Percentiles rank a stretch among this genome's conserved stretches.
Evolutionary conservation across 2,329 filamentous ascomycete species (phyloP).

Genomic region (Nemania sp.): DNA sequence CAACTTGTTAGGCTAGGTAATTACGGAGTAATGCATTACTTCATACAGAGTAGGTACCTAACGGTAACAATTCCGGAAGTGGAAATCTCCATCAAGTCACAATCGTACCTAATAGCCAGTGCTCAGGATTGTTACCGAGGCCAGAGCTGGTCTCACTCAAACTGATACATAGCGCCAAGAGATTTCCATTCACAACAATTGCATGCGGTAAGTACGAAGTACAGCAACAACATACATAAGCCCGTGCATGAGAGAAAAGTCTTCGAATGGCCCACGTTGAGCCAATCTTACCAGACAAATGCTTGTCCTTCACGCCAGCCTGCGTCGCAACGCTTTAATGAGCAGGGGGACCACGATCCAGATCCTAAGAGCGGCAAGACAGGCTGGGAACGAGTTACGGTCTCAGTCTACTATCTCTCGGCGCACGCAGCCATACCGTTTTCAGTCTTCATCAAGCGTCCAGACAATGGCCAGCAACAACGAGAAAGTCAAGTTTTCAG

Average conservation of each 20-base stretch:
- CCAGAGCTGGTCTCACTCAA: too few species aligned
- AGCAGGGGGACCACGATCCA: slow-evolving; percentile 13
- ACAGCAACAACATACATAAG: not conserved
- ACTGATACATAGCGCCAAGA: too few species aligned
- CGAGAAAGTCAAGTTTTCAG: slow-evolving; percentile 44
- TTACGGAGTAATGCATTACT: too few species aligned
- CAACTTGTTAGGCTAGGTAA: too few species aligned
- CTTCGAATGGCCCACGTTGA: not conserved
- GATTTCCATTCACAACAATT: too few species aligned
- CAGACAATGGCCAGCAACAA: slow-evolving; percentile 6
- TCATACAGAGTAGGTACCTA: too few species aligned
- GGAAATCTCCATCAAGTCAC: too few species aligned
- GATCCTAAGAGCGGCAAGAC: slow-evolving; percentile 6
- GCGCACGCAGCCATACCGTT: slow-evolving; percentile 5
- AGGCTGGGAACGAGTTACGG: slow-evolving; percentile 2
- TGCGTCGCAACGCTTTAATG: not conserved
- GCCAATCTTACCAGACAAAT: slow-evolving; percentile 19
- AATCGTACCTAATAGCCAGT: too few species aligned
- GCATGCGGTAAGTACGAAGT: too few species aligned
- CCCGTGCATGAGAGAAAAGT: not conserved
- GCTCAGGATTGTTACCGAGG: too few species aligned
- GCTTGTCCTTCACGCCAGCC: slow-evolving; percentile 15
- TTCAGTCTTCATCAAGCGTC: slow-evolving; percentile 16
- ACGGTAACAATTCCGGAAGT: too few species aligned
- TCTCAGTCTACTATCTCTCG: not conserved